phyloP scores from a whole-genome alignment of 2,329 filamentous ascomycete genomes.

The Helicocarpus griseus region DNA sequence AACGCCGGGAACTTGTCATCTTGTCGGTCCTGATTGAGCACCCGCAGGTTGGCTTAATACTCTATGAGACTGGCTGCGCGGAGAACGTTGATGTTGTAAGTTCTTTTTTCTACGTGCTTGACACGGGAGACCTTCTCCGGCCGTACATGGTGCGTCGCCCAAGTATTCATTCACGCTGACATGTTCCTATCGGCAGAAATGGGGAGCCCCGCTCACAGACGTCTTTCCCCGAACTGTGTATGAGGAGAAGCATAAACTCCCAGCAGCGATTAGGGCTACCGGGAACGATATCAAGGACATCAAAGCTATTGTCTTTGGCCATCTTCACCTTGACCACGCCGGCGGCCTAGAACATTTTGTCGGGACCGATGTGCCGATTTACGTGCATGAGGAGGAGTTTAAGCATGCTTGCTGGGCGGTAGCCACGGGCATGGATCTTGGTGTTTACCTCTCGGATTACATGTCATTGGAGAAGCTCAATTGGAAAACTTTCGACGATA shows the following conservation, averaged over 20 bases:
- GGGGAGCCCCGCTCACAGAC: constrained; percentile 28
- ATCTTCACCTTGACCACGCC: constrained; percentile 41
- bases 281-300: constrained; percentile 39
- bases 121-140: too few relatives aligned
- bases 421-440: constrained; percentile 32
- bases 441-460: constrained; percentile 31
- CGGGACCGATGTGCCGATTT: constrained; percentile 35
- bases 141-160: too few relatives aligned
- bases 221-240: constrained; percentile 31
- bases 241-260: constrained; percentile 23
- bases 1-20: constrained; percentile 33
- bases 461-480: constrained; percentile 29
- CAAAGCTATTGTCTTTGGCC: constrained; percentile 38
- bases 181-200: constrained; percentile 17
- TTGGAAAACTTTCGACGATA: constrained; percentile 35
- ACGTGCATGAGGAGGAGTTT: constrained; percentile 40
- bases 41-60: constrained; percentile 35
- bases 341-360: constrained; percentile 39
- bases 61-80: constrained; percentile 39
- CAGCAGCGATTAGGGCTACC: constrained; percentile 25
- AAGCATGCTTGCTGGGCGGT: constrained; percentile 38
- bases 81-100: constrained; percentile 32
- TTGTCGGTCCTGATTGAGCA: constrained; percentile 37
- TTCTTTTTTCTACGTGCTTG: neutral
- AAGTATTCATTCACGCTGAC: too few relatives aligned